Base-by-base conservation (phyloP, 2,329 filamentous ascomycete genomes). In the Endothia cerciana region DNA sequence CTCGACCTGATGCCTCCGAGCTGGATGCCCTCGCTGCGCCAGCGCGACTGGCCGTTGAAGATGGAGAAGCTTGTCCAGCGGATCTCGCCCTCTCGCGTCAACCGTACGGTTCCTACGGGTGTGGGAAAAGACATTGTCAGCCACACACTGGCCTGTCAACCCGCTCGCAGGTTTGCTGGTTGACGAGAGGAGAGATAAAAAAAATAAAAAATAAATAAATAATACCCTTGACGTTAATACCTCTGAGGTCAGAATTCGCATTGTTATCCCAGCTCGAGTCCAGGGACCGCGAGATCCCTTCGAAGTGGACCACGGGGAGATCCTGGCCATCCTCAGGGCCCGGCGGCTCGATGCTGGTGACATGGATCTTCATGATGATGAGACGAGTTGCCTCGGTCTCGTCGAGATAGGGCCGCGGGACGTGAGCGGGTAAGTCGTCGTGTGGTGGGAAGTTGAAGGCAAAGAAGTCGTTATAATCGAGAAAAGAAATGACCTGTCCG, bases 1-100 rank as follows among this genome's bases (percentile, higher is more conserved):
- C 84, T 86, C 6, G 88, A 89, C 59, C 80, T 77, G 1, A 87
- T 71, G 0, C 91, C 91, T 13, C 91, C 91, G 5, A 94, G 76
- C 75, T 94, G 91, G 6, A 94, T 81, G 10, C 89, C 86, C 77
- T 94, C 91, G 72, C 88, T 91, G n/a, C 86, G 84, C 91, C 91
- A 94, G 28, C 90, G 81, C 72, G 91, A 87, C 69, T 91, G 83
- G 58, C 89, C 88, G 70, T 83, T 78, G 69, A 82, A 81, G 15
- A 92, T 82, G 1, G 87, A 90, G 62, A 87, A 86, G 0, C 87
- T 89, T 1, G 89, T 91, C 91, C 91, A 94, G 53, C 89, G 81
- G 4, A 94, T 87, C 69, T 93, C 90, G 13, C 90, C 90, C 69
- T 91, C 83, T 13, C 82, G 81, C 0, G 90, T 93, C 69, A 89